These are phyloP conservation scores for Chlorella sorokiniana DNA, from an alignment of 139 green algal genomes.

Conservation along the genomic window DNA sequence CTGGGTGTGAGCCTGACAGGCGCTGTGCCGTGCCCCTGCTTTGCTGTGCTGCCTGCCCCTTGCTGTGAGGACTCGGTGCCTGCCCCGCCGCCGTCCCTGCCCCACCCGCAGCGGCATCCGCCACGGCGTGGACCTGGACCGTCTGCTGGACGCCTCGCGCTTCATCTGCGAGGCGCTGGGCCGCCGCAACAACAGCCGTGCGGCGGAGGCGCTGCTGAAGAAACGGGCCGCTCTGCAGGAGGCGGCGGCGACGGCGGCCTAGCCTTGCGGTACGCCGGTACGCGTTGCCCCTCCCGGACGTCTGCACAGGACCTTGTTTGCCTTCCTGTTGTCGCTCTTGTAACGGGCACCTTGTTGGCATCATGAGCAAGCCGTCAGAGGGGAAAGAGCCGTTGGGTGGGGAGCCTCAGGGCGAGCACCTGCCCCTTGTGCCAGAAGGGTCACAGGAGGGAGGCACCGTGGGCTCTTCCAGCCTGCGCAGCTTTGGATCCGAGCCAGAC, in stretches of 20 bases:
- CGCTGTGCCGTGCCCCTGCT: neutral
- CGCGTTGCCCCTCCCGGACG: no score
- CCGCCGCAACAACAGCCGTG: conserved; percentile 27
- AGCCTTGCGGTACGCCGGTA: no score
- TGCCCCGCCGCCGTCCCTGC: no score
- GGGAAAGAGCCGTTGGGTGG: no score
- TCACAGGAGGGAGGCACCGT: neutral
- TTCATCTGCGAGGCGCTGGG: conserved; percentile 71
- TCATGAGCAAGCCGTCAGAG: no score
- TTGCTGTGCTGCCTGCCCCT: neutral
- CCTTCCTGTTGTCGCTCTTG: no score
- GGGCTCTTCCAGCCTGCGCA: neutral
- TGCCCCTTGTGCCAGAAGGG: neutral
- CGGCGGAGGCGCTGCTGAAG: conserved; percentile 33
- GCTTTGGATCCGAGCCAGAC: neutral
- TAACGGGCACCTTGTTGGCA: no score
- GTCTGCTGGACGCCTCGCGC: conserved; percentile 71
- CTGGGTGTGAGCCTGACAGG: neutral
- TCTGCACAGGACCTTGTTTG: no score
- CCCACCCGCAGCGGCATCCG: conserved; percentile 54
- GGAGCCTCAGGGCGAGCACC: neutral
- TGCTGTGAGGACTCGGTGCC: no score
- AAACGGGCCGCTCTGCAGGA: conserved; percentile 12
- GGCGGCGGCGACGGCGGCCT: neutral
- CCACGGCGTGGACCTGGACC: conserved; percentile 77